Evolutionary conservation across 2,329 filamentous ascomycete genomes (phyloP), one percentile per base, ranked within the genome.

Genomic region (Penicillium sp.): DNA sequence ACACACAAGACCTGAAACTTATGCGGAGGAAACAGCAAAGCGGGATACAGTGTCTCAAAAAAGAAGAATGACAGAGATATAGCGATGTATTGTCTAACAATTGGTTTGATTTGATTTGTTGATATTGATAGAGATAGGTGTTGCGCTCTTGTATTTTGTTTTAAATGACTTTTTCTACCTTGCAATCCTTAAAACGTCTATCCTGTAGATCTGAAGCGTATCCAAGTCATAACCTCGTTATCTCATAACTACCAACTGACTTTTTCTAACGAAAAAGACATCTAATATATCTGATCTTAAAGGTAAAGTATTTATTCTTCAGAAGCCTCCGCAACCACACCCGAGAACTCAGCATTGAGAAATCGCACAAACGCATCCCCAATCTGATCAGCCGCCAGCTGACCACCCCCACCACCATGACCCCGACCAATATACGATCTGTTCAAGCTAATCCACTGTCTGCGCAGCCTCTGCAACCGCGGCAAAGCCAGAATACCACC

Each of bases 381-480:
- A 14, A 77, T 67, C 57, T 75, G 69, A 19, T 72, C 72, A 44
- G 61, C 49, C 14, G 59, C 61, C 49, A 78, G 58, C 9, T 64
- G 63, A 10, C 73, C 69, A 47, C 69, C 66, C 1, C 65, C 69
- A 31, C 67, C 64, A 25, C 70, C 70, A 64, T 76, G 71, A 9
- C 71, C 68, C 41, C 67, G 66, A 4, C 67, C 70, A 30, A 74
- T 63, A 66, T 75, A 76, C 28, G 67, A 67, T 44, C 77, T 64
- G 56, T 79, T 78, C 56, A 79, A 68, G 56, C 75, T 70, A 38
- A 78, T 77, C 72, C 77, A 79, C 64, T 78, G 77, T 51, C 77
- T 69, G 19, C 76, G 62, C 57, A 79, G 47, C 16, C 77, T 62
- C 66, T 79, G 77, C 55, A 79, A 55, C 41, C 73, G 63, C 28